Conservation (phyloP, 306 rosid genomes). For the Vicia faba region DNA sequence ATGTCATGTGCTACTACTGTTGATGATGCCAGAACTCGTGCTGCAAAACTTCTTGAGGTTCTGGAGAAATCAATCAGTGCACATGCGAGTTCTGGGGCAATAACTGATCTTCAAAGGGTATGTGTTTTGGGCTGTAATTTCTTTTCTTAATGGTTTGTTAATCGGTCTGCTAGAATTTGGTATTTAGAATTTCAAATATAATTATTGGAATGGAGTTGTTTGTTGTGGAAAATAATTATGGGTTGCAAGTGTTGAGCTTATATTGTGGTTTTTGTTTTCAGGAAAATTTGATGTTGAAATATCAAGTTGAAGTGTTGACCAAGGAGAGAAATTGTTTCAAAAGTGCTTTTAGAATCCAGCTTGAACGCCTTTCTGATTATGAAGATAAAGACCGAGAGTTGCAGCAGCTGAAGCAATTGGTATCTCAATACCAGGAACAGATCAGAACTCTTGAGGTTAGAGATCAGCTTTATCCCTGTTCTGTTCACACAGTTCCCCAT, state of each 20-base stretch:
- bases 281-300: slow-evolving; percentile 86
- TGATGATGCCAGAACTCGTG: slow-evolving; percentile 86
- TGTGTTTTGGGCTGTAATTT: slow-evolving; percentile 4
- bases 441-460: slow-evolving; percentile 87
- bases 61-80: slow-evolving; percentile 75
- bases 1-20: slow-evolving; percentile 69
- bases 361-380: slow-evolving; percentile 78
- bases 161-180: neutral
- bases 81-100: slow-evolving; percentile 61
- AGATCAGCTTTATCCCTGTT: slow-evolving; percentile 32
- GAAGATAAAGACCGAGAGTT: slow-evolving; percentile 69
- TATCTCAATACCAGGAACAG: slow-evolving; percentile 87
- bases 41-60: slow-evolving; percentile 71
- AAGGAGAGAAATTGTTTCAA: slow-evolving; percentile 81
- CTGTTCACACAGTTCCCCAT: neutral
- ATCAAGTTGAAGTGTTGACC: slow-evolving; percentile 64
- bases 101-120: slow-evolving; percentile 68
- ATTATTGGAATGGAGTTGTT: neutral
- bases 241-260: slow-evolving; percentile 7
- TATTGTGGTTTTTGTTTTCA: slow-evolving; percentile 38
- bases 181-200: slow-evolving; percentile 1
- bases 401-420: slow-evolving; percentile 78
- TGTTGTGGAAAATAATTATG: neutral
- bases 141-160: neutral
- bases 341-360: slow-evolving; percentile 80